Conservation (phyloP, 2,329 filamentous ascomycete species). For the Diaporthe sp. region DNA sequence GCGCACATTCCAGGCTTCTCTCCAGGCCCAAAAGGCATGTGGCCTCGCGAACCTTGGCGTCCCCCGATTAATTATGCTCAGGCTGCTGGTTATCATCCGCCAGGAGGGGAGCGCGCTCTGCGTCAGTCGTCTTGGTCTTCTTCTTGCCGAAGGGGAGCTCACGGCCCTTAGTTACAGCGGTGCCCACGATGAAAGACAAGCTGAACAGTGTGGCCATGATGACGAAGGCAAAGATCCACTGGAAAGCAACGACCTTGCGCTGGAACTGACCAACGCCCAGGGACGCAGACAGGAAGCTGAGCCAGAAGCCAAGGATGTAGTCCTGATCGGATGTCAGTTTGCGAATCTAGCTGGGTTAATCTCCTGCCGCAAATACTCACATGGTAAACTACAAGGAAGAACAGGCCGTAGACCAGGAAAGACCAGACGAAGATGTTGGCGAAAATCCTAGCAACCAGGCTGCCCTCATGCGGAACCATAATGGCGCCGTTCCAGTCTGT, state of each 20-base stretch:
- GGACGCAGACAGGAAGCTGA: slow-evolving; percentile 79
- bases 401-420: slow-evolving; percentile 79
- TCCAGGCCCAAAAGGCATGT: not conserved
- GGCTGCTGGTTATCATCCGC: slow-evolving; percentile 58
- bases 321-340: slow-evolving; percentile 56
- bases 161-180: slow-evolving; percentile 73
- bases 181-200: slow-evolving; percentile 72
- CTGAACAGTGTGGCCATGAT: slow-evolving; percentile 84
- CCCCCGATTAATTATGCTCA: not conserved
- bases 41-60: not conserved
- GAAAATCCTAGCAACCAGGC: slow-evolving; percentile 79
- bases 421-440: slow-evolving; percentile 93
- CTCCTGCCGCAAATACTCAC: slow-evolving; percentile 54
- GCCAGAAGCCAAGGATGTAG: slow-evolving; percentile 82
- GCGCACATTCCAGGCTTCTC: no score
- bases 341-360: not conserved
- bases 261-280: slow-evolving; percentile 84
- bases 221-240: slow-evolving; percentile 93
- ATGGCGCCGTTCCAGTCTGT: slow-evolving; percentile 85
- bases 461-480: slow-evolving; percentile 77
- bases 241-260: slow-evolving; percentile 79
- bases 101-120: slow-evolving; percentile 73
- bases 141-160: slow-evolving; percentile 64
- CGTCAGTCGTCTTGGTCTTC: slow-evolving; percentile 55
- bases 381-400: slow-evolving; percentile 81